These are phyloP conservation scores for Pseudonitzschia delicatissima DNA, from an alignment of 108 stramenopile genomes.

Conservation along the genomic window DNA sequence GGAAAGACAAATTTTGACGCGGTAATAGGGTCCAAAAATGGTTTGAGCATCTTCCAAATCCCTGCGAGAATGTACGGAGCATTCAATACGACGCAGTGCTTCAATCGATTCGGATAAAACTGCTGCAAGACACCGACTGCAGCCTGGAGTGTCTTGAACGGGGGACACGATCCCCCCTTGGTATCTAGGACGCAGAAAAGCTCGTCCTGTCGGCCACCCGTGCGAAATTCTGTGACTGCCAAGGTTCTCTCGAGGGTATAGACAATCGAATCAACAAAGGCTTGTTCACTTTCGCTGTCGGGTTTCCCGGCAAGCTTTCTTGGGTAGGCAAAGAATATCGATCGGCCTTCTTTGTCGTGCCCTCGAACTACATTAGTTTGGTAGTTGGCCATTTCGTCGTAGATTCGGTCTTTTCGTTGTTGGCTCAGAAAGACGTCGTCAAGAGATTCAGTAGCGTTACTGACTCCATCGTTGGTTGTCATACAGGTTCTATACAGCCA, in stretches of 20 bases:
- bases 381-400: conserved; percentile 21
- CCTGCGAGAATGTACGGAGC: conserved; percentile 32
- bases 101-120: conserved; percentile 38
- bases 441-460: neutral
- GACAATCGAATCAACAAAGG: conserved; percentile 21
- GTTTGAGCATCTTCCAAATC: conserved; percentile 24
- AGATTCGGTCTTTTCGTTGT: conserved; percentile 14
- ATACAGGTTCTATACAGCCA: conserved; percentile 20
- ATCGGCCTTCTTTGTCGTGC: conserved; percentile 27
- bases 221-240: conserved; percentile 30
- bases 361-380: conserved; percentile 35
- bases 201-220: conserved; percentile 28
- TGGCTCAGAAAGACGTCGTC: neutral
- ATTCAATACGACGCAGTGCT: conserved; percentile 30
- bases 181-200: conserved; percentile 30
- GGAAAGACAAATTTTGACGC: conserved; percentile 21
- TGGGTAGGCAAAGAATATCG: conserved; percentile 24
- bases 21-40: conserved; percentile 30
- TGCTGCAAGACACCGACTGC: conserved; percentile 26
- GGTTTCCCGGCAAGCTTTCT: conserved; percentile 8
- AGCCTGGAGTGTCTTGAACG: conserved; percentile 26
- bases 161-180: conserved; percentile 2
- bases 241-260: conserved; percentile 36
- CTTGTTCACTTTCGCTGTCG: conserved; percentile 9
- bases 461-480: conserved; percentile 12